Conservation (phyloP, 2,329 filamentous ascomycete genomes). For the Claviceps arundinis region DNA sequence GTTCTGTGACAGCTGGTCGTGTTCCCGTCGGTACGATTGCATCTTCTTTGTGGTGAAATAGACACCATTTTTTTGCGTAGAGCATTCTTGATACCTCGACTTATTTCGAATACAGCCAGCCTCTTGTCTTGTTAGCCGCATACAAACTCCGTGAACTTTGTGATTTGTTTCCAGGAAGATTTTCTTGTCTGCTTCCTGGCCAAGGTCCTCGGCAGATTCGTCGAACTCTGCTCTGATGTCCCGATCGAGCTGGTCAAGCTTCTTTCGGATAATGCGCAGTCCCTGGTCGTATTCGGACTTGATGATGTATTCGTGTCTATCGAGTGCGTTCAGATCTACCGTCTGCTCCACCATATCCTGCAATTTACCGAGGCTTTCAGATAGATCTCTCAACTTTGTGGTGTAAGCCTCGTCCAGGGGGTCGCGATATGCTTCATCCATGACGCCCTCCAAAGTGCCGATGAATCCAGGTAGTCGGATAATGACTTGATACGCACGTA, state of each 20-base stretch:
- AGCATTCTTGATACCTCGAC: slow-evolving; percentile 80
- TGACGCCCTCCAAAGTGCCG: slow-evolving; percentile 76
- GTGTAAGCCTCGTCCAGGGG: slow-evolving; percentile 82
- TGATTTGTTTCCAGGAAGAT: slow-evolving; percentile 87
- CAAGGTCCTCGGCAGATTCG: slow-evolving; percentile 64
- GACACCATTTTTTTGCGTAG: slow-evolving; percentile 96
- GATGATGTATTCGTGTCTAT: slow-evolving; percentile 97
- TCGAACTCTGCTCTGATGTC: slow-evolving; percentile 77
- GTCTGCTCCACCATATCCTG: slow-evolving; percentile 99
- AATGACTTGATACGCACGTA: slow-evolving; percentile 85
- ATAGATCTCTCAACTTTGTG: slow-evolving; percentile 62
- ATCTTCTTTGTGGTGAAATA: slow-evolving; percentile 87
- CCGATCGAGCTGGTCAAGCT: slow-evolving; percentile 69
- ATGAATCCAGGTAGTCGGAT: slow-evolving; percentile 87
- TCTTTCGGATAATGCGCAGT: slow-evolving; percentile 76
- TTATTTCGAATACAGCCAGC: slow-evolving; percentile 90
- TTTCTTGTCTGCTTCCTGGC: slow-evolving; percentile 94
- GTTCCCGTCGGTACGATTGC: slow-evolving; percentile 70
- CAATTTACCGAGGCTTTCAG: slow-evolving; percentile 68
- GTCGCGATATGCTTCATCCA: slow-evolving; percentile 87
- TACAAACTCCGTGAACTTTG: slow-evolving; percentile 90
- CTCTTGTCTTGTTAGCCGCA: slow-evolving; percentile 83
- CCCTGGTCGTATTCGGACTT: slow-evolving; percentile 95
- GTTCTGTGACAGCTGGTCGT: slow-evolving; percentile 84
- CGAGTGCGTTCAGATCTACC: slow-evolving; percentile 85